Evolutionary conservation across 2,329 filamentous ascomycete species (phyloP).

Genomic region (Fusarium compactum): DNA sequence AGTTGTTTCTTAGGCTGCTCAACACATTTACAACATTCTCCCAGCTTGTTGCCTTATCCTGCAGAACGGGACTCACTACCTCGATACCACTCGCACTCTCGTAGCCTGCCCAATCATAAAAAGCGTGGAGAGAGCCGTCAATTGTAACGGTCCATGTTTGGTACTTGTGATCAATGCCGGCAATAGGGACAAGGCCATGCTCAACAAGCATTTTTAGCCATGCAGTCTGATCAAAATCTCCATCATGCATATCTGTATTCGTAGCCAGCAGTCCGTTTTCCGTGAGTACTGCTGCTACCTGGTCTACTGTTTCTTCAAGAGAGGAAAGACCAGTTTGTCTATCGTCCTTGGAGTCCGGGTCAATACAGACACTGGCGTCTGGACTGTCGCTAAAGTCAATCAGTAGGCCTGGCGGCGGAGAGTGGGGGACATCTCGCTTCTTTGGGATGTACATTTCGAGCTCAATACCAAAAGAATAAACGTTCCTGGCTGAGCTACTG

Average conservation of each 20-base stretch:
- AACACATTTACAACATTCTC: constrained; percentile 32
- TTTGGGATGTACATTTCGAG: constrained; percentile 32
- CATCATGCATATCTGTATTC: background rate
- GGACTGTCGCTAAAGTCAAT: background rate
- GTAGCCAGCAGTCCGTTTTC: background rate
- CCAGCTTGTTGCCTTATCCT: constrained; percentile 29
- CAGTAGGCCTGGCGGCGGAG: background rate
- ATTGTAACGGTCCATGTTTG: constrained; percentile 27
- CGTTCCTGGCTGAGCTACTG: background rate
- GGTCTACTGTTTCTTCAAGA: background rate
- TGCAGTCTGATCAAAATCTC: background rate
- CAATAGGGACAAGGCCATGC: background rate
- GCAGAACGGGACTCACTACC: constrained; percentile 26
- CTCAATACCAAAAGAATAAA: constrained; percentile 41
- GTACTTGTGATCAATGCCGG: background rate
- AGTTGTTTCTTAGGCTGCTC: constrained; percentile 19
- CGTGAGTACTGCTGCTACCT: background rate
- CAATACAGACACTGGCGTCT: background rate
- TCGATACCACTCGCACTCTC: constrained; percentile 15
- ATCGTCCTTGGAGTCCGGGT: constrained; percentile 18
- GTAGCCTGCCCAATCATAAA: constrained; percentile 19
- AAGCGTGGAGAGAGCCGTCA: constrained; percentile 4
- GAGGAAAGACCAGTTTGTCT: constrained; percentile 1
- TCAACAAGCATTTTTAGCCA: constrained; percentile 16
- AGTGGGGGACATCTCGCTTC: background rate